Evolutionary conservation across 1,284 basidiomycete species (phyloP).

Genomic region (Tilletia walkeri): DNA sequence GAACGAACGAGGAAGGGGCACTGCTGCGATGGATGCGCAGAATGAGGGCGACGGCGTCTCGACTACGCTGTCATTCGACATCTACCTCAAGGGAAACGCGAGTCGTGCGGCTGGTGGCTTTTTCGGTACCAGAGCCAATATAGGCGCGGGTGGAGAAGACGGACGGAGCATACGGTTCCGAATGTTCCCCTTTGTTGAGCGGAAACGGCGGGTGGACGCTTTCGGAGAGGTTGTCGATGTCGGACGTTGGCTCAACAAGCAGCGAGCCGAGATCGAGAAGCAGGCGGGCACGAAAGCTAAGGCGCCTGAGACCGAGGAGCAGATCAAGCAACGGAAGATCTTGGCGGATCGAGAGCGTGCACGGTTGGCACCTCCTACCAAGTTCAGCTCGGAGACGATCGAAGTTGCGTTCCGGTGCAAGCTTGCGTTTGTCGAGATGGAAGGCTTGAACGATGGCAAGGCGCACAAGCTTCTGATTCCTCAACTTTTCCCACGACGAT

Average conservation of each 20-base stretch:
- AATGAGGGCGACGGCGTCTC: constrained; percentile 58
- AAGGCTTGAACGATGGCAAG: constrained; percentile 90
- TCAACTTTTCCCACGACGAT: constrained; percentile 80
- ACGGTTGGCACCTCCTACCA: constrained; percentile 91
- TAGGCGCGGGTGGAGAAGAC: constrained; percentile 51
- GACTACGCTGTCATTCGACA: constrained; percentile 80
- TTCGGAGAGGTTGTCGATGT: constrained; percentile 91
- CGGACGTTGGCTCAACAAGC: constrained; percentile 62
- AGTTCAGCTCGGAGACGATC: constrained; percentile 75
- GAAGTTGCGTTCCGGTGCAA: constrained; percentile 78
- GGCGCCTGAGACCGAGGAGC: constrained; percentile 16
- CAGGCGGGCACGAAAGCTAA: constrained; percentile 17
- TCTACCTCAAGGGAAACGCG: constrained; percentile 91
- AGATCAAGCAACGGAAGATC: constrained; percentile 59
- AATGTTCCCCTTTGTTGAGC: constrained; percentile 96
- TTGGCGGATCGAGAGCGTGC: constrained; percentile 79
- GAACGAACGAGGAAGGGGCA: constrained; percentile 36
- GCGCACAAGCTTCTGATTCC: constrained; percentile 95
- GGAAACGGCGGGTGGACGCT: constrained; percentile 84
- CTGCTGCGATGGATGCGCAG: constrained; percentile 64
- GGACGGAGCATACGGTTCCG: constrained; percentile 70
- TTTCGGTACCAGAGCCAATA: constrained; percentile 63
- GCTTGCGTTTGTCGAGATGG: constrained; percentile 87
- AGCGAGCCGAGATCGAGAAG: constrained; percentile 26
- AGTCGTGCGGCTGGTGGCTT: constrained; percentile 71